Conservation (phyloP, 2,329 filamentous ascomycete genomes). For the Grosmannia huntii region DNA sequence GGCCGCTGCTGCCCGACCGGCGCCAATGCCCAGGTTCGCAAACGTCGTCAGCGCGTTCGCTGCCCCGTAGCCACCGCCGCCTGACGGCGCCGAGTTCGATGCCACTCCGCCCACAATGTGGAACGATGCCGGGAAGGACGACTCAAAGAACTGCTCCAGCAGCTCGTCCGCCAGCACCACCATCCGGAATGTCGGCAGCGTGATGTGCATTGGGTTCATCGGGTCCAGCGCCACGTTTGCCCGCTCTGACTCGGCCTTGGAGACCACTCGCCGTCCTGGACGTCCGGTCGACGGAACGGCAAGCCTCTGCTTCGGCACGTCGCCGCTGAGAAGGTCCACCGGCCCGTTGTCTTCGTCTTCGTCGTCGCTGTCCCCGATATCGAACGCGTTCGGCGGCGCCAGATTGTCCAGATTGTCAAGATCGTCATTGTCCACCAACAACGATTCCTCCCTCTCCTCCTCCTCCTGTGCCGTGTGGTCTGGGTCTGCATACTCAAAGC, state of each 20-base stretch:
- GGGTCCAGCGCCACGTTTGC: conserved; percentile 84
- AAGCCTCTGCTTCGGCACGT: neutral
- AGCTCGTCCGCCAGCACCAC: conserved; percentile 92
- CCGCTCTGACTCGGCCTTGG: conserved; percentile 57
- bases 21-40: conserved; percentile 22
- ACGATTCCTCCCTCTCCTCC: neutral
- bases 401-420: conserved; percentile 18
- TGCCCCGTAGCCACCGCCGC: conserved; percentile 32
- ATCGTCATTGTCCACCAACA: conserved; percentile 13
- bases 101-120: conserved; percentile 57
- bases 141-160: conserved; percentile 94
- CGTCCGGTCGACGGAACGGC: neutral
- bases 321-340: neutral
- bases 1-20: conserved; percentile 30
- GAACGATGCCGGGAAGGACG: conserved; percentile 87
- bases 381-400: conserved; percentile 43
- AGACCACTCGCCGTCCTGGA: conserved; percentile 20
- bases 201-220: conserved; percentile 86
- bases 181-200: conserved; percentile 96
- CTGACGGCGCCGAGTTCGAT: conserved; percentile 21
- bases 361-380: conserved; percentile 63
- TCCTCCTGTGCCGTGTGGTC: conserved; percentile 49
- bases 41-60: conserved; percentile 27
- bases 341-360: conserved; percentile 26
- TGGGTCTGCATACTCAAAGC: conserved; percentile 96